A percentile compares a stretch with the other conserved stretches of the same genome.
These are phyloP conservation scores for Amanita phalloides DNA, from an alignment of 768 basidiomycete genomes.

Conservation along the genomic window DNA sequence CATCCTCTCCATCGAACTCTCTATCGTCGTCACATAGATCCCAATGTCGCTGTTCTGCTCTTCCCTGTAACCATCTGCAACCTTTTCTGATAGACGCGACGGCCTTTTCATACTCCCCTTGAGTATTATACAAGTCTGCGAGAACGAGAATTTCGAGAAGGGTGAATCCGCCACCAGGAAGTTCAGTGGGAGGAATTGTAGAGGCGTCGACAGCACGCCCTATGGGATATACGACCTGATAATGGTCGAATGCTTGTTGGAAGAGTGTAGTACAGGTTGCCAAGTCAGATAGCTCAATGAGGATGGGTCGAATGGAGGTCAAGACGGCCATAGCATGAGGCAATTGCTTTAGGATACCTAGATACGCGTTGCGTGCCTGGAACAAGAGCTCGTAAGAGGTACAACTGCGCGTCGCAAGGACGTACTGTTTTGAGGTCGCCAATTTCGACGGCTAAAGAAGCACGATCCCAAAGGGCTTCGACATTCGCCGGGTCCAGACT, in stretches of 20 bases:
- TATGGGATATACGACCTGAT: constrained; percentile 38
- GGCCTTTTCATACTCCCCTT: constrained; percentile 58
- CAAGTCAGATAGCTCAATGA: constrained; percentile 66
- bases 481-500: constrained; percentile 73
- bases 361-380: constrained; percentile 53
- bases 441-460: constrained; percentile 66
- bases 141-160: constrained; percentile 71
- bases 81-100: constrained; percentile 64
- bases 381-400: background rate
- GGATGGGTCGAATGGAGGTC: constrained; percentile 64
- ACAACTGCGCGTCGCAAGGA: background rate
- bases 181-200: constrained; percentile 12
- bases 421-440: constrained; percentile 59
- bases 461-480: constrained; percentile 85
- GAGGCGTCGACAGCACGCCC: constrained; percentile 23
- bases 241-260: constrained; percentile 64
- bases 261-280: constrained; percentile 54
- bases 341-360: constrained; percentile 60
- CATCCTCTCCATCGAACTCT: constrained; percentile 60
- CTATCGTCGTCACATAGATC: constrained; percentile 77
- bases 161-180: constrained; percentile 43
- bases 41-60: constrained; percentile 67
- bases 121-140: constrained; percentile 71
- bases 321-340: constrained; percentile 77
- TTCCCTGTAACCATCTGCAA: constrained; percentile 86